A percentile compares a stretch with the other conserved stretches of the same genome.
Conservation (phyloP, 108 stramenopile species). For the Cyclostephanos tholiformis region DNA sequence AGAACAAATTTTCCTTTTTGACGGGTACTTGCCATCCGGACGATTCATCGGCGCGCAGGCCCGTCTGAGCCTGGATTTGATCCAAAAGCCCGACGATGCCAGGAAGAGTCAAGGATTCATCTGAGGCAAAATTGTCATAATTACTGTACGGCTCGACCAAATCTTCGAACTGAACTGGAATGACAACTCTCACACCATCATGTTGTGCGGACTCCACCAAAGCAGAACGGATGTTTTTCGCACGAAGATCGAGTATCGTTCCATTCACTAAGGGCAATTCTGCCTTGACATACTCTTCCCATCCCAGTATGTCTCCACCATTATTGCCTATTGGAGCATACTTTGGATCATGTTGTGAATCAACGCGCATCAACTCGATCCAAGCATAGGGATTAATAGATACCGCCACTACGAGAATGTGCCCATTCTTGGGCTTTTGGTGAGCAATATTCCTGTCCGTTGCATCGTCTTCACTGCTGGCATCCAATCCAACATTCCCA, state of each 20-base stretch:
- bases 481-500: neutral
- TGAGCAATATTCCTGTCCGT: neutral
- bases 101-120: conserved; percentile 19
- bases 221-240: conserved; percentile 55
- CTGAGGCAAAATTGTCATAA: neutral
- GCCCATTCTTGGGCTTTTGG: neutral
- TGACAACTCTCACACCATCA: conserved; percentile 52
- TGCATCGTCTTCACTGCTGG: neutral
- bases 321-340: neutral
- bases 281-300: conserved; percentile 28
- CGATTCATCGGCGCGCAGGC: conserved; percentile 44
- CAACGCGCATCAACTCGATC: conserved; percentile 57
- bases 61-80: conserved; percentile 39
- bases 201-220: conserved; percentile 48
- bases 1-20: conserved; percentile 47
- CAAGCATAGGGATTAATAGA: conserved; percentile 61
- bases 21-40: conserved; percentile 55
- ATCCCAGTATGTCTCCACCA: conserved; percentile 19
- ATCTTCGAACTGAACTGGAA: conserved; percentile 52
- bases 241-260: conserved; percentile 63
- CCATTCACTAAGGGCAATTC: conserved; percentile 32
- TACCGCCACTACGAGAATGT: conserved; percentile 40
- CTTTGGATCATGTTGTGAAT: conserved; percentile 47
- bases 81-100: conserved; percentile 38
- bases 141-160: conserved; percentile 39